Evolutionary conservation across 371 early-diverging fungal species (phyloP).

Genomic region (Chytridiales sp.): DNA sequence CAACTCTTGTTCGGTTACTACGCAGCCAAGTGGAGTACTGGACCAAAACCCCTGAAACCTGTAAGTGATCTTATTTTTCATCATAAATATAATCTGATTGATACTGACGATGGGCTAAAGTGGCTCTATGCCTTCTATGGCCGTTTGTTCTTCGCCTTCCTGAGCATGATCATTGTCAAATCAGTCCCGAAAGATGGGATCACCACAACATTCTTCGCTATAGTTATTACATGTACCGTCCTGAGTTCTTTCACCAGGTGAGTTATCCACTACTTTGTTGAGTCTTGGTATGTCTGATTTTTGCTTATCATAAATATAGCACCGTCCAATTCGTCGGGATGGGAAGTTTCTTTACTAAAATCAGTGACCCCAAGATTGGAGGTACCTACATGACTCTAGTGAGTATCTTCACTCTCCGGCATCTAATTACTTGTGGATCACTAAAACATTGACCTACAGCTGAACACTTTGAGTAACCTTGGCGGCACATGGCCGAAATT

Average conservation of each 20-base stretch:
- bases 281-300: background rate
- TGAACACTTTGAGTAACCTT: slow-evolving; percentile 94
- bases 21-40: slow-evolving; percentile 93
- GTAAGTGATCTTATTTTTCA: slow-evolving; percentile 49
- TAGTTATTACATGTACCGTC: slow-evolving; percentile 81
- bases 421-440: background rate
- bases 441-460: slow-evolving; percentile 41
- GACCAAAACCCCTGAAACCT: slow-evolving; percentile 78
- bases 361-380: slow-evolving; percentile 93
- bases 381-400: slow-evolving; percentile 93
- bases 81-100: background rate
- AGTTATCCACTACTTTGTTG: background rate
- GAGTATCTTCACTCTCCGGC: slow-evolving; percentile 2
- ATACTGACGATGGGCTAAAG: slow-evolving; percentile 12
- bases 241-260: slow-evolving; percentile 79
- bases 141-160: slow-evolving; percentile 71
- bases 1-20: slow-evolving; percentile 96
- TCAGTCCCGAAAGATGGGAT: slow-evolving; percentile 72
- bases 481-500: slow-evolving; percentile 97
- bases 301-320: slow-evolving; percentile 25
- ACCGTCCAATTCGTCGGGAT: slow-evolving; percentile 96
- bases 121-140: slow-evolving; percentile 92
- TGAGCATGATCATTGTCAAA: slow-evolving; percentile 84
- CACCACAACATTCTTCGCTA: slow-evolving; percentile 68
- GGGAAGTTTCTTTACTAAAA: slow-evolving; percentile 89